Evolutionary conservation across 1,284 basidiomycete species (phyloP), one percentile per base, ranked within the genome.

Genomic region (Pseudozyma hubeiensis): DNA sequence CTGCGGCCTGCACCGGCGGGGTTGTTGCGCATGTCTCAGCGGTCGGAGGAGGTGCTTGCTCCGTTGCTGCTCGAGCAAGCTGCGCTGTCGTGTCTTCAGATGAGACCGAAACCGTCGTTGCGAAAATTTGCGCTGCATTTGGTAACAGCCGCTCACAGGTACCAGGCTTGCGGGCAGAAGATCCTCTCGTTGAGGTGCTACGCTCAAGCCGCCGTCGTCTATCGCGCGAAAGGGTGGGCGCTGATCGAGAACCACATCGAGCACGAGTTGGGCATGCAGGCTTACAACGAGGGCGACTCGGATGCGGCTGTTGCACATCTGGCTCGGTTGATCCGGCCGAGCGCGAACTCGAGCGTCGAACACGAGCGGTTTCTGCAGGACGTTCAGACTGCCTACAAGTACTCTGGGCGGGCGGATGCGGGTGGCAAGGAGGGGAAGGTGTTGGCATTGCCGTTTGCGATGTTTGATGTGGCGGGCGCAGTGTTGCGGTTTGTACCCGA

Each of bases 51-150:
- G 67, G 84, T 88, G 3, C 83, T 86, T 0, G 83, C 85, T 13
- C 88, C 87, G 0, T 82, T 88, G 10, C 77, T 88, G 58, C 81
- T 88, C 7, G 87, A 88, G 67, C 87, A 87, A 73, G 87, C 88
- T 0, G 88, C 87, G 0, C 49, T 85, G 1, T 81, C 85, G 0
- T 85, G 87, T 57, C 65, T 87, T 9, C 82, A 83, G 43, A 79
- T 75, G 4, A 19, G 54, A 35, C 76, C 84, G 57, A 79, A 7
- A 71, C 83, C 79, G 58, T 75, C 64, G 75, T 81, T 78, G 47
- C 69, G 88, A 30, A 84, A 86, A 64, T 86, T 85, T 41, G 87
- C 87, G 0, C 81, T 87, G 41, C 85, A 87, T 52, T 80, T 88
- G 54, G 83, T 86, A 37, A 84, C 87, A 75, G 87, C 88, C 0